Percentiles rank a stretch among this genome's conserved stretches.
Conservation (phyloP, 2,329 filamentous ascomycete genomes). For the Cladosporium halotolerans region DNA sequence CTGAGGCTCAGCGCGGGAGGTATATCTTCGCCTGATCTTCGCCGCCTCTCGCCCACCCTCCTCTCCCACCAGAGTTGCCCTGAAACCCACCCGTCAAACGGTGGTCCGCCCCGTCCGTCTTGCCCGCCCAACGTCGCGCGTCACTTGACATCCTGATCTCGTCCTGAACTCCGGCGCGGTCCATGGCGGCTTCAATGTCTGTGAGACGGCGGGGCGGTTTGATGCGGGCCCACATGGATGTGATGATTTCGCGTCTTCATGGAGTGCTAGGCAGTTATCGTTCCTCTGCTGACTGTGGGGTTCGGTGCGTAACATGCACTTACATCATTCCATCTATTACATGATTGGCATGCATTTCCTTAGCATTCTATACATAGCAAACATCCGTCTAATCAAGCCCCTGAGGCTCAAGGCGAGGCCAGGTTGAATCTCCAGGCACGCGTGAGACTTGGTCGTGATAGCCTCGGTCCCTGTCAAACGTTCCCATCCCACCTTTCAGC, state of each 20-base stretch:
- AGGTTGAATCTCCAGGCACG: too few species aligned
- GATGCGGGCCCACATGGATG: background rate
- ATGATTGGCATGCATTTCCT: too few species aligned
- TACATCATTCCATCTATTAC: background rate
- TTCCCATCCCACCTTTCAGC: too few species aligned
- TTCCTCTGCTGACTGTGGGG: background rate
- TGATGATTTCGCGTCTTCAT: background rate
- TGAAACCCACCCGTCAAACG: background rate
- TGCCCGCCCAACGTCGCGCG: background rate
- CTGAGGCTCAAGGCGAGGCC: too few species aligned
- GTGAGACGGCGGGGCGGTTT: background rate
- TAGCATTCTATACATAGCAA: too few species aligned
- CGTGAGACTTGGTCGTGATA: too few species aligned
- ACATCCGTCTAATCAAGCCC: too few species aligned
- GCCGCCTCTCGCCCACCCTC: background rate
- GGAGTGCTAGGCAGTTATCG: constrained; percentile 11
- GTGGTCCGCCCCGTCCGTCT: constrained; percentile 1
- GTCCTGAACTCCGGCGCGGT: background rate
- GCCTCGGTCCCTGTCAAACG: too few species aligned
- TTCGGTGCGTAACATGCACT: constrained; percentile 8
- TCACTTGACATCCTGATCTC: background rate
- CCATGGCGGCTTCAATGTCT: too few species aligned
- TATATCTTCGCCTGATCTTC: constrained; percentile 4
- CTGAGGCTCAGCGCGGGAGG: background rate
- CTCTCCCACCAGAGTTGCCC: background rate